Conservation (phyloP, 495 filamentous ascomycete species). For the Trichoderma orchidacearum region DNA sequence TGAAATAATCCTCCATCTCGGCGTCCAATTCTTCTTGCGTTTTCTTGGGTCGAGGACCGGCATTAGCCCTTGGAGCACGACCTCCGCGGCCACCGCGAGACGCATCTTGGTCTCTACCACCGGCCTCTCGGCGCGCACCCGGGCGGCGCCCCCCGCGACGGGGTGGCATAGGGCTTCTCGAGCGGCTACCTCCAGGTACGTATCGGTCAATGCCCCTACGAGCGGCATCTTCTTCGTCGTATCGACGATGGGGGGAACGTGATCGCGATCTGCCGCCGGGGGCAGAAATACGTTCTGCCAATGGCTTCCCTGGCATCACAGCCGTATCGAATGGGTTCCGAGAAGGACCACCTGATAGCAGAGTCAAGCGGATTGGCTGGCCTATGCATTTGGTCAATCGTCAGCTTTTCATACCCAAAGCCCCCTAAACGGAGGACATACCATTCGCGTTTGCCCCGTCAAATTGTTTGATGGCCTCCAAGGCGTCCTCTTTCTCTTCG, state of each 20-base stretch:
- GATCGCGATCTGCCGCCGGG: conserved; percentile 35
- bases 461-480: conserved; percentile 62
- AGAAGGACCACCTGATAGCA: conserved; percentile 41
- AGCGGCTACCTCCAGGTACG: conserved; percentile 49
- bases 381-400: conserved; percentile 18
- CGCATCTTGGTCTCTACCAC: conserved; percentile 19
- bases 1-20: conserved; percentile 93
- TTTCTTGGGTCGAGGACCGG: conserved; percentile 61
- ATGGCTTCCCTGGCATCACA: conserved; percentile 39
- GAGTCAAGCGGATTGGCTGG: conserved; percentile 72
- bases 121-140: conserved; percentile 30
- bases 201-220: conserved; percentile 75
- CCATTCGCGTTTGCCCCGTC: conserved; percentile 87
- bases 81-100: conserved; percentile 16
- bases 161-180: conserved; percentile 31
- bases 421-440: conserved; percentile 10
- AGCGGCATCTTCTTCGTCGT: conserved; percentile 54
- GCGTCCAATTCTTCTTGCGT: conserved; percentile 86
- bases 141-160: conserved; percentile 38
- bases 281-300: conserved; percentile 63
- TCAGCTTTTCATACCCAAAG: no score
- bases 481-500: conserved; percentile 50
- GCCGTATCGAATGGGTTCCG: conserved; percentile 47
- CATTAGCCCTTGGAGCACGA: conserved; percentile 2
- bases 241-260: conserved; percentile 37